A percentile compares a stretch with the other conserved stretches of the same genome.
These are phyloP conservation scores for Aspergillus diversus DNA, from an alignment of 495 filamentous ascomycete genomes.

Conservation along the genomic window DNA sequence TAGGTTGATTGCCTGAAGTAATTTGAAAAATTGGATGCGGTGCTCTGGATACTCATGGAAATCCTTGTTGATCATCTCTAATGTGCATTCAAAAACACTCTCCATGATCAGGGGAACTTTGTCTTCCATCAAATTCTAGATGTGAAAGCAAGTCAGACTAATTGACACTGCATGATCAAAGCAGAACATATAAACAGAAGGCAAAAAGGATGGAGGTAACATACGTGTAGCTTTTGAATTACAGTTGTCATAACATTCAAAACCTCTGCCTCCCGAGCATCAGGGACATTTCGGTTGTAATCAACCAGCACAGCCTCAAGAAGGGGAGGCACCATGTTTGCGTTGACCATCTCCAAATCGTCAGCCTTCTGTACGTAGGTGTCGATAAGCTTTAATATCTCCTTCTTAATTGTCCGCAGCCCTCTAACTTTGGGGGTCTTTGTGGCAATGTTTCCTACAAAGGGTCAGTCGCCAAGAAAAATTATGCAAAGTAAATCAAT, in stretches of 20 bases:
- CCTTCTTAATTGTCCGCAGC: slow-evolving; percentile 97
- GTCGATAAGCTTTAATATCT: slow-evolving; percentile 97
- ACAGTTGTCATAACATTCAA: slow-evolving; percentile 97
- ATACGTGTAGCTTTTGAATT: slow-evolving; percentile 91
- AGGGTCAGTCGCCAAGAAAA: slow-evolving; percentile 22
- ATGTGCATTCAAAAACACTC: slow-evolving; percentile 96
- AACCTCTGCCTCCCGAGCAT: slow-evolving; percentile 95
- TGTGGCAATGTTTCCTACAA: slow-evolving; percentile 83
- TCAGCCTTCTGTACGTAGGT: slow-evolving; percentile 98
- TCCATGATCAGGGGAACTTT: slow-evolving; percentile 98
- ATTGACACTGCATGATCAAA: no score
- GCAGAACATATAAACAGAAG: not conserved
- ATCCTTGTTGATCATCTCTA: slow-evolving; percentile 99
- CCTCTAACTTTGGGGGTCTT: slow-evolving; percentile 96
- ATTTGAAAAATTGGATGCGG: slow-evolving; percentile 96
- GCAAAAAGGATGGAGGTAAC: slow-evolving; percentile 36
- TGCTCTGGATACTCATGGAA: slow-evolving; percentile 99
- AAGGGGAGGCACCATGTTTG: slow-evolving; percentile 94
- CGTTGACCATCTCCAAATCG: slow-evolving; percentile 88
- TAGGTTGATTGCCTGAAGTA: slow-evolving; percentile 92
- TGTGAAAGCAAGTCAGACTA: slow-evolving; percentile 32
- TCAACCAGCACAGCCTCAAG: slow-evolving; percentile 93
- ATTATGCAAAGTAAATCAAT: not conserved
- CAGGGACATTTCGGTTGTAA: slow-evolving; percentile 95
- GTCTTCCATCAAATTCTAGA: slow-evolving; percentile 88